Percentiles rank a stretch among this genome's conserved stretches.
phyloP scores from a whole-genome alignment of 345 rosid species.

The Orychophragmus violaceus region DNA sequence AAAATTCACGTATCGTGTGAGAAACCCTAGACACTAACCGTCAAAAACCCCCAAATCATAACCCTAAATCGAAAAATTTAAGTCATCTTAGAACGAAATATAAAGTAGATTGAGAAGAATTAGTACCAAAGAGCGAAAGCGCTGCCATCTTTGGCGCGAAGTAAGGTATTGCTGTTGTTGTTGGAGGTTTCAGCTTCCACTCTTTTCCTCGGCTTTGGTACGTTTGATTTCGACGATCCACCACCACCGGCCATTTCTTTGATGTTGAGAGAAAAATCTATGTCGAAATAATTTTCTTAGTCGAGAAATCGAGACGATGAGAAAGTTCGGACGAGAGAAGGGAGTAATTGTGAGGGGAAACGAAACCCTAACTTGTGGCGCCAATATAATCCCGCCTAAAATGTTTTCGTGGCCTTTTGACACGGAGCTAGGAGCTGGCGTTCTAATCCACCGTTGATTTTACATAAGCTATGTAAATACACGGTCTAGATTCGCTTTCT shows the following conservation, averaged over 20 bases:
- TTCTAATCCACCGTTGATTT: not conserved
- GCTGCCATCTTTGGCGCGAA: conserved; percentile 81
- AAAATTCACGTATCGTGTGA: not conserved
- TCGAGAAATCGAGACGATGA: conserved; percentile 2
- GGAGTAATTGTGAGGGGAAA: conserved; percentile 25
- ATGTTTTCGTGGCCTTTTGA: not conserved
- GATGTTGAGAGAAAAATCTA: not conserved
- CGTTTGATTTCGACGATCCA: conserved; percentile 36
- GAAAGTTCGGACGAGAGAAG: not conserved
- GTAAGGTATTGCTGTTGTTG: conserved; percentile 32
- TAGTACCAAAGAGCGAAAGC: conserved; percentile 73
- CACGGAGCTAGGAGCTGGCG: conserved; percentile 14
- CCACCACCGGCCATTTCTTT: conserved; percentile 33
- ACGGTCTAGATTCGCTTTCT: conserved; percentile 9
- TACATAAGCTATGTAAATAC: not conserved
- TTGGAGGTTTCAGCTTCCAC: conserved; percentile 47
- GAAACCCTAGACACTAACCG: not conserved
- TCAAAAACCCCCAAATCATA: not conserved
- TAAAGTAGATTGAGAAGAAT: not conserved
- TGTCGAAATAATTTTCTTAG: not conserved
- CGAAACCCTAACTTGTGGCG: conserved; percentile 6
- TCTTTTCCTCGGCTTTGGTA: conserved; percentile 66
- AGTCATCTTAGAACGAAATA: not conserved
- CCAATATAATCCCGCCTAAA: conserved; percentile 12
- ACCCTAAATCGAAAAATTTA: not conserved